Conservation (phyloP, 257 asterid species). For the Ajuga chamaepitys region DNA sequence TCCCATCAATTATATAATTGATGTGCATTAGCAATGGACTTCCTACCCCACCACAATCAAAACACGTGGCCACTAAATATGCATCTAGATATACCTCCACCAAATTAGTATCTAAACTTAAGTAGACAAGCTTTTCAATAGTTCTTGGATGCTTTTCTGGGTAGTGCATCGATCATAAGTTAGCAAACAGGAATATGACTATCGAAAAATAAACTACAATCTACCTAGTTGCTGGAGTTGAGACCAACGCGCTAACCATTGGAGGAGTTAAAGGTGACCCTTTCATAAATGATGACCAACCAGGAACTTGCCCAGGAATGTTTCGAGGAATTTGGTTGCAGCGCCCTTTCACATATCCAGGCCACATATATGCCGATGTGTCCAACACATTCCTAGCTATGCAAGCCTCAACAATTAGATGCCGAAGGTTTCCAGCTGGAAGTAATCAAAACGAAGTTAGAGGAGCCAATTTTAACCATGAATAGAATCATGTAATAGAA, state of each 20-base stretch:
- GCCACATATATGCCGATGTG: constrained; percentile 91
- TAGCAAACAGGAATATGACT: background rate
- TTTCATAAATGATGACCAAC: constrained; percentile 86
- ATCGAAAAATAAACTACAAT: constrained; percentile 15
- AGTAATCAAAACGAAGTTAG: constrained; percentile 16
- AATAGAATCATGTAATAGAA: background rate
- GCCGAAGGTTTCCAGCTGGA: constrained; percentile 83
- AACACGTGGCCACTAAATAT: background rate
- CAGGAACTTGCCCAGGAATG: constrained; percentile 63
- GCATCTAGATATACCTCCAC: background rate
- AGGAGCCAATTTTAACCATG: constrained; percentile 3
- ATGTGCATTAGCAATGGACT: background rate
- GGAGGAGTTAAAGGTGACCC: constrained; percentile 80
- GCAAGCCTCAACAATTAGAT: constrained; percentile 93
- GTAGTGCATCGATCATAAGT: background rate
- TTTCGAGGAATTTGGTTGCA: constrained; percentile 72
- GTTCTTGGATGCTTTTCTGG: background rate
- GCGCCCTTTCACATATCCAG: constrained; percentile 87
- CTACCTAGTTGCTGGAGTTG: constrained; percentile 98
- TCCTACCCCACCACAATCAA: background rate
- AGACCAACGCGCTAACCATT: constrained; percentile 62
- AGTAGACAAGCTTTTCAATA: background rate
- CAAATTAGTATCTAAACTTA: constrained; percentile 1
- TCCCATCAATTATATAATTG: background rate
- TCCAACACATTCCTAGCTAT: constrained; percentile 91